Conservation (phyloP, 176 grass and related monocot genomes). For the Thalia dealbata region DNA sequence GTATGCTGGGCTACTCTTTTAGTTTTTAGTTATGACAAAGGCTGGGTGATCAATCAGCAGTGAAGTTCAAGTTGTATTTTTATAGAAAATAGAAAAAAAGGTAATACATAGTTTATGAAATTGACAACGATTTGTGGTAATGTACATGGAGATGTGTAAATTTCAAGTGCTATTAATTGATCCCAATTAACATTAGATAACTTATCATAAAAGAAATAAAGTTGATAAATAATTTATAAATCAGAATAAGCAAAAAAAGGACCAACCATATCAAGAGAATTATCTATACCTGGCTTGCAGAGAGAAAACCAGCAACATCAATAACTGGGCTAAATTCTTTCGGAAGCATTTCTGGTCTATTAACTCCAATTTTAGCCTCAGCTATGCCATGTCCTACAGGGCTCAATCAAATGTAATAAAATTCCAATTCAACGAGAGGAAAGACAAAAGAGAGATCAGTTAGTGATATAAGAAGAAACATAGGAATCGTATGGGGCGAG, state of each 20-base stretch:
- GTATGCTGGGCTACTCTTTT: not conserved
- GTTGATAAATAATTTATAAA: not conserved
- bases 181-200: not conserved
- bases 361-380: constrained; percentile 71
- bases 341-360: constrained; percentile 81
- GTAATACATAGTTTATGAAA: no score
- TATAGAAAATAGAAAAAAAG: not conserved
- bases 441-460: no score
- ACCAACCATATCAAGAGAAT: not conserved
- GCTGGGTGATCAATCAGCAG: not conserved
- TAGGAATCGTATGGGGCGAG: not conserved
- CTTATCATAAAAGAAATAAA: not conserved
- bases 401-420: not conserved
- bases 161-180: no score
- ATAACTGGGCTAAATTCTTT: constrained; percentile 90
- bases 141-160: no score
- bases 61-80: not conserved
- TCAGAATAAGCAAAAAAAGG: not conserved
- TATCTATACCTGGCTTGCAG: constrained; percentile 59
- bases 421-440: no score
- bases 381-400: constrained; percentile 42
- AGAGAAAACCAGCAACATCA: constrained; percentile 91
- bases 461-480: not conserved
- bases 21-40: not conserved
- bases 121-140: no score